Base-by-base conservation (phyloP, 2,329 filamentous ascomycete species). In the Epichloe aotearoae region DNA sequence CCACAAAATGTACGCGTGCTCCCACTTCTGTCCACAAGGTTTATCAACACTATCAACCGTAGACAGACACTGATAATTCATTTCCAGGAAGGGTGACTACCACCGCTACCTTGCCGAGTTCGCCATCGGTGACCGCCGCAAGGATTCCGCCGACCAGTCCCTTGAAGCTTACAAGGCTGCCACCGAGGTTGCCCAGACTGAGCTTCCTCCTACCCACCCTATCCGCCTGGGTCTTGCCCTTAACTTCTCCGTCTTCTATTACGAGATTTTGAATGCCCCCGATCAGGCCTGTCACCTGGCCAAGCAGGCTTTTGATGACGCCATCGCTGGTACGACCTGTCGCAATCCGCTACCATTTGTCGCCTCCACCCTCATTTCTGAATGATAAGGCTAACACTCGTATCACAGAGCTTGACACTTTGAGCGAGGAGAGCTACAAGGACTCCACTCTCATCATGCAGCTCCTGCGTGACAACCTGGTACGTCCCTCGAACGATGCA, bases 181-280 rank as follows among this genome's bases (percentile, higher is more conserved):
- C 62, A 97, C 93, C 75, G 91, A 96, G 66, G 90, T 97, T 66
- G 93, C 93, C 62, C 91, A 96, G 79, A 95, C 88, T 58, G 91
- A 97, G 74, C 85, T 97, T 62, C 90, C 91, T 56, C 91, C 91
- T 55, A 97, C 93, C 55, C 91, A 97, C 80, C 91, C 91, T 63
- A 97, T 97, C 76, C 90, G 91, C 66, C 87, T 97, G 59, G 91
- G 91, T 71, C 85, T 97, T 65, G 91, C 91, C 59, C 83, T 97
- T 62, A 97, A 96, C 85, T 96, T 97, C 83, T 95, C 90, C 59
- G 90, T 96, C 66, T 97, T 96, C 81, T 97, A 97, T 84, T 98
- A 98, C 73, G 93, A 98, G 83, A 98, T 97, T 70, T 80, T 97
- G 66, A 98, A 97, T 80, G 89, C 91, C 42, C 91, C 91, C 58